Evolutionary conservation across 768 basidiomycete genomes (phyloP).

Genomic region (Boletus patriciae): DNA sequence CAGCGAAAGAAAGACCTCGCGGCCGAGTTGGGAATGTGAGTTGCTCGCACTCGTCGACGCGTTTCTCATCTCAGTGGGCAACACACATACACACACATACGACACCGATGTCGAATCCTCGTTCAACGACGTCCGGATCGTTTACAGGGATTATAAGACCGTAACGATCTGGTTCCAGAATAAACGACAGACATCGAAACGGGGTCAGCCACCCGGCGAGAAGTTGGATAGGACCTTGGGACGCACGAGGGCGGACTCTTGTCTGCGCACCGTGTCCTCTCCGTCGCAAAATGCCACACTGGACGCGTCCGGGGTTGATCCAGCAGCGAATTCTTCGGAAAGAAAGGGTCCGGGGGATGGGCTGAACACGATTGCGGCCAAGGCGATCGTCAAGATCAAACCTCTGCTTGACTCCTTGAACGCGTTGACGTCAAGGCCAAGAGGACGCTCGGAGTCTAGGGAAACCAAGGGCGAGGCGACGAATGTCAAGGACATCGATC

Average conservation of each 20-base stretch:
- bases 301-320: neutral
- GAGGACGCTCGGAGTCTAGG: neutral
- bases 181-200: constrained; percentile 59
- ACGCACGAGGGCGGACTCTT: constrained; percentile 18
- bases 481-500: constrained; percentile 1
- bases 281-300: constrained; percentile 31
- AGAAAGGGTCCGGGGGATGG: neutral
- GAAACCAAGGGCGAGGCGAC: neutral
- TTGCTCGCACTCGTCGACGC: neutral
- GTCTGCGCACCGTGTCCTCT: constrained; percentile 30
- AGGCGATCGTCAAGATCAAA: constrained; percentile 21
- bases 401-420: constrained; percentile 25
- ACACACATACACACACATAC: neutral
- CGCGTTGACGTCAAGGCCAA: constrained; percentile 10
- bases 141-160: constrained; percentile 44
- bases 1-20: constrained; percentile 32
- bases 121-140: neutral
- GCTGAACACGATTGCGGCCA: constrained; percentile 8
- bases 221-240: neutral
- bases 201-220: constrained; percentile 13
- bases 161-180: constrained; percentile 83
- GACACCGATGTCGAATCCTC: neutral
- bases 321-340: neutral
- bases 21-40: constrained; percentile 30
- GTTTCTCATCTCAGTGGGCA: neutral